These are phyloP conservation scores for Curvularia lunata DNA, from an alignment of 2,329 filamentous ascomycete species.

Conservation along the genomic window DNA sequence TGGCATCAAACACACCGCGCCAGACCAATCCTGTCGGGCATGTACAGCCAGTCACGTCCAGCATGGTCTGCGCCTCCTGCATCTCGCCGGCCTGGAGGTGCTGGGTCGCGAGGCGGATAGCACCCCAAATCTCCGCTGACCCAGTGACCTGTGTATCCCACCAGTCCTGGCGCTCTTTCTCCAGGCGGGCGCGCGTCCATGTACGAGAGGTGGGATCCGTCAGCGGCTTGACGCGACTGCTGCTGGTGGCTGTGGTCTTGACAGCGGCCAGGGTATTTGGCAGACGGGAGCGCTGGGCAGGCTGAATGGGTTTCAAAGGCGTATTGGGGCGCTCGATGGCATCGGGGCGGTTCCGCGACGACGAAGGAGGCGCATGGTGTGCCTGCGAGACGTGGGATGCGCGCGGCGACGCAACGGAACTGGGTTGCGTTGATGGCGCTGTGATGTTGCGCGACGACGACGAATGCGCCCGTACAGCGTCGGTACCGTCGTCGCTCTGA, in stretches of 20 bases:
- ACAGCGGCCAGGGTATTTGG: conserved; percentile 36
- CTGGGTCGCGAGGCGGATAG: conserved; percentile 71
- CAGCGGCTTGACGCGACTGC: conserved; percentile 28
- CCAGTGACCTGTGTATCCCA: conserved; percentile 90
- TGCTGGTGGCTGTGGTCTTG: conserved; percentile 18
- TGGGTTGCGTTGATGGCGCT: conserved; percentile 31
- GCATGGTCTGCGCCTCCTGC: conserved; percentile 72
- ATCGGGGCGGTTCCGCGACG: conserved; percentile 15
- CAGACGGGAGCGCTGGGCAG: conserved; percentile 35
- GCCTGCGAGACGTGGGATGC: conserved; percentile 30
- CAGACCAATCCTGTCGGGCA: conserved; percentile 53
- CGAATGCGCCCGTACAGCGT: conserved; percentile 23
- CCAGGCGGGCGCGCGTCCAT: conserved; percentile 68
- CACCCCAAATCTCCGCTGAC: conserved; percentile 78
- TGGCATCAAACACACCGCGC: conserved; percentile 54
- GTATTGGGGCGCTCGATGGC: conserved; percentile 34
- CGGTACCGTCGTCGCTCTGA: conserved; percentile 8
- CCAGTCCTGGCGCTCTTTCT: conserved; percentile 77
- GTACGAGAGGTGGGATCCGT: conserved; percentile 25
- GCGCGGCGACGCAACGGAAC: conserved; percentile 26
- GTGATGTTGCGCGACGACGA: conserved; percentile 41
- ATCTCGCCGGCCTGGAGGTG: conserved; percentile 64
- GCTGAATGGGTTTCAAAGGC: conserved; percentile 34
- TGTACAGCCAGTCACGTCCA: conserved; percentile 72
- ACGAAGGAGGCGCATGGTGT: neutral